phyloP scores from a whole-genome alignment of 805 yeast species.

The Saturnispora dispora region DNA sequence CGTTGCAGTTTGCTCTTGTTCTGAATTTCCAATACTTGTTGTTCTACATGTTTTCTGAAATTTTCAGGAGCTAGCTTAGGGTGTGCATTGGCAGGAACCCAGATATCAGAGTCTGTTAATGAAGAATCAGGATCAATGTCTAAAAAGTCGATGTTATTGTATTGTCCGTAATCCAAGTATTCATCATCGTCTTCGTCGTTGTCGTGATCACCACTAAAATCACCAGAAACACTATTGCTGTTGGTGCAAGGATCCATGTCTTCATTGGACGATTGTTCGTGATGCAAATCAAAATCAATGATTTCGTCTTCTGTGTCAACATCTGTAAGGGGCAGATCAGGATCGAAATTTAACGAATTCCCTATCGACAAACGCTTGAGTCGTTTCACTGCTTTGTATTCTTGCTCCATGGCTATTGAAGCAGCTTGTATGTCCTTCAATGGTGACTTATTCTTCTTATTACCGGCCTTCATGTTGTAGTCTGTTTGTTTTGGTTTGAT shows the following conservation, averaged over 20 bases:
- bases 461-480: neutral
- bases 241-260: neutral
- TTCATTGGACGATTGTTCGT: neutral
- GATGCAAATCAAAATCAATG: neutral
- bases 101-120: conserved; percentile 30
- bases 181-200: conserved; percentile 6
- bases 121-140: conserved; percentile 13
- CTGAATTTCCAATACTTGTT: conserved; percentile 40
- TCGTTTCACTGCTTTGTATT: conserved; percentile 63
- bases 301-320: neutral
- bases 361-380: conserved; percentile 69
- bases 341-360: conserved; percentile 50
- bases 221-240: neutral
- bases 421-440: conserved; percentile 43
- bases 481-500: neutral
- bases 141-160: conserved; percentile 10
- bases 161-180: conserved; percentile 20
- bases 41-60: conserved; percentile 56
- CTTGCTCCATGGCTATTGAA: conserved; percentile 68
- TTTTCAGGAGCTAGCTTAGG: conserved; percentile 94
- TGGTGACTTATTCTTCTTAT: conserved; percentile 20
- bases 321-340: conserved; percentile 47
- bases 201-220: neutral
- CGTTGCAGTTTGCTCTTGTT: conserved; percentile 30
- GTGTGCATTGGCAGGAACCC: conserved; percentile 96